Base-by-base conservation (phyloP, 2,329 filamentous ascomycete species). In the Colletotrichum salicis region DNA sequence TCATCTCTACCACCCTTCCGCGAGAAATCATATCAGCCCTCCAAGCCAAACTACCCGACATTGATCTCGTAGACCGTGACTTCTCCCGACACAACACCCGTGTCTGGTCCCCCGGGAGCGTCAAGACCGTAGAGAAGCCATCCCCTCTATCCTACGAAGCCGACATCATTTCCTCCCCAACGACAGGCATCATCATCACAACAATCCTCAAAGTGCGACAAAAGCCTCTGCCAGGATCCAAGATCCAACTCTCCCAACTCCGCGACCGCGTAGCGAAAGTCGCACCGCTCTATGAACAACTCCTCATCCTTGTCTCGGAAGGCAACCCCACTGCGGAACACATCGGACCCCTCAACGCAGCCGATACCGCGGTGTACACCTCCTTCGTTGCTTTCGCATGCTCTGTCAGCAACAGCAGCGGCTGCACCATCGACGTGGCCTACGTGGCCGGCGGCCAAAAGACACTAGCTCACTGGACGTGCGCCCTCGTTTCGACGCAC, bases 171-270 rank as follows among this genome's bases (percentile, higher is more conserved):
- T 76, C 95, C 5, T 93, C 93, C 0, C 90, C 93, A 0, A 85
- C 84, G 0, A 90, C 88, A 0, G 94, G 93, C 0, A 82, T 97
- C 3, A 80, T 97, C 1, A 77, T 93, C 24, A 93, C 93, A 1
- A 93, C 89, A 0, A 82, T 95, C 5, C 89, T 95, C 72, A 90
- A 92, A 74, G 86, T 93, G 31, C 92, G 91, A 55, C 95, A 97
- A 76, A 89, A 86, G 59, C 85, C 92, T 3, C 84, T 95, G 0
- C 93, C 94, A 0, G 79, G 80, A 1, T 79, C 79, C 6, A 83
- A 80, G 10, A 73, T 76, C 0, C 27, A 60, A 1, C 79, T 82
- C 45, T 82, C 85, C 3, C 81, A 83, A 15, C 83, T 94, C 15
- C 86, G 87, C 48, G 85, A 90, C 62, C 85, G 87, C 2, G 82